phyloP scores from a whole-genome alignment of 768 basidiomycete species.

The Agaricus blazei region DNA sequence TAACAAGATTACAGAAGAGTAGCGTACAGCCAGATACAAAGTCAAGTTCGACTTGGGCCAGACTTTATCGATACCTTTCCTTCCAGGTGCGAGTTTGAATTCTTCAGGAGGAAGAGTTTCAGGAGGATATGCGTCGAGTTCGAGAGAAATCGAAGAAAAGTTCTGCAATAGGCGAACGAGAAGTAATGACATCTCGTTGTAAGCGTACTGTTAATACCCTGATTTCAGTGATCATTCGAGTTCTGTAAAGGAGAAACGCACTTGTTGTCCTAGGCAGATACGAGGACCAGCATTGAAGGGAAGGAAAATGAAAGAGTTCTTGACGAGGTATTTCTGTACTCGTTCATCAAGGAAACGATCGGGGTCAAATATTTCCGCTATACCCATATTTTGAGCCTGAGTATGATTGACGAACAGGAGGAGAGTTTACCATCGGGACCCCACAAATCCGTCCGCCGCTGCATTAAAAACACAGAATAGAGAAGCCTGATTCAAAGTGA shows the following conservation, averaged over 20 bases:
- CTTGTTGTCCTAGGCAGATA: conserved; percentile 60
- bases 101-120: conserved; percentile 38
- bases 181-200: conserved; percentile 61
- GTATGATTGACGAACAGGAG: no score
- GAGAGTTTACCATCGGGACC: conserved; percentile 55
- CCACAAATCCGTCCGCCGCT: conserved; percentile 62
- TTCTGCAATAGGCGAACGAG: conserved; percentile 58
- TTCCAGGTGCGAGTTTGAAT: conserved; percentile 40
- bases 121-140: conserved; percentile 38
- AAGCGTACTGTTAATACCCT: conserved; percentile 37
- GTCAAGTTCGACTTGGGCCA: conserved; percentile 51
- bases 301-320: conserved; percentile 67
- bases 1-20: neutral
- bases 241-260: conserved; percentile 12
- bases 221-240: neutral
- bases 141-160: conserved; percentile 45
- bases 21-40: conserved; percentile 41
- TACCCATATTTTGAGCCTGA: neutral
- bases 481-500: conserved; percentile 22
- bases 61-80: conserved; percentile 46
- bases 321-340: conserved; percentile 53
- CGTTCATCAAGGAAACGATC: conserved; percentile 67
- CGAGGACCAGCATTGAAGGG: conserved; percentile 60
- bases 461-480: conserved; percentile 63
- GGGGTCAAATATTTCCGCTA: conserved; percentile 66